Conservation (phyloP, 306 rosid genomes). For the Casuarina glauca region DNA sequence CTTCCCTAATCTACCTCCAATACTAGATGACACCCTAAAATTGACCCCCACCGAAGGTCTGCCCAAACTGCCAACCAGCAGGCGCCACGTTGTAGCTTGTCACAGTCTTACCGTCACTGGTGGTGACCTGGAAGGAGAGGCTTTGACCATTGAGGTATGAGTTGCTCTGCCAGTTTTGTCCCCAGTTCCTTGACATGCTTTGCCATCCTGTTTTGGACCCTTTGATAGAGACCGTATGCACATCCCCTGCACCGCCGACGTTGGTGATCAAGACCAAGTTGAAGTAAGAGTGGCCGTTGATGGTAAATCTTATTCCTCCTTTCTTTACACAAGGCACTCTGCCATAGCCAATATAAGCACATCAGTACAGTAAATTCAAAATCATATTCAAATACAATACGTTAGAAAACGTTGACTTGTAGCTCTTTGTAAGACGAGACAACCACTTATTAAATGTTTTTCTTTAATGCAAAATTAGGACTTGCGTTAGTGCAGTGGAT, state of each 20-base stretch:
- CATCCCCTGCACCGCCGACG: slow-evolving; percentile 87
- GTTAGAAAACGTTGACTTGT: too few species aligned
- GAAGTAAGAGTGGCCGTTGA: slow-evolving; percentile 94
- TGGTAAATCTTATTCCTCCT: slow-evolving; percentile 90
- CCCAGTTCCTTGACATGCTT: slow-evolving; percentile 90
- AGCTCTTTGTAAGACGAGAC: too few species aligned
- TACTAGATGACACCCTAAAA: slow-evolving; percentile 29
- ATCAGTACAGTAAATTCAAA: background rate
- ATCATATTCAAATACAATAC: too few species aligned
- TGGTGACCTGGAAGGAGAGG: slow-evolving; percentile 82
- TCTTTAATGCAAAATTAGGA: too few species aligned
- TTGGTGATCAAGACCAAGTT: slow-evolving; percentile 84
- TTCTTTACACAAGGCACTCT: slow-evolving; percentile 80
- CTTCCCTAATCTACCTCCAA: background rate
- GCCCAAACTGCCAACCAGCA: slow-evolving; percentile 80
- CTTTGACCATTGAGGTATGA: slow-evolving; percentile 72
- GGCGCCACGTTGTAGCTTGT: slow-evolving; percentile 63
- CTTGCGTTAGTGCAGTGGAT: too few species aligned
- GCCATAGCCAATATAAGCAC: slow-evolving; percentile 16
- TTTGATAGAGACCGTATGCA: slow-evolving; percentile 74
- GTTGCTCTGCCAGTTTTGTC: slow-evolving; percentile 95
- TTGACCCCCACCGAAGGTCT: slow-evolving; percentile 72
- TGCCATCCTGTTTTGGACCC: slow-evolving; percentile 84
- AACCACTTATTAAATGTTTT: too few species aligned
- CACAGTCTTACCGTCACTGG: slow-evolving; percentile 76